A percentile compares a stretch with the other conserved stretches of the same genome.
phyloP scores from a whole-genome alignment of 768 basidiomycete genomes.

The Trametes sanguinea region DNA sequence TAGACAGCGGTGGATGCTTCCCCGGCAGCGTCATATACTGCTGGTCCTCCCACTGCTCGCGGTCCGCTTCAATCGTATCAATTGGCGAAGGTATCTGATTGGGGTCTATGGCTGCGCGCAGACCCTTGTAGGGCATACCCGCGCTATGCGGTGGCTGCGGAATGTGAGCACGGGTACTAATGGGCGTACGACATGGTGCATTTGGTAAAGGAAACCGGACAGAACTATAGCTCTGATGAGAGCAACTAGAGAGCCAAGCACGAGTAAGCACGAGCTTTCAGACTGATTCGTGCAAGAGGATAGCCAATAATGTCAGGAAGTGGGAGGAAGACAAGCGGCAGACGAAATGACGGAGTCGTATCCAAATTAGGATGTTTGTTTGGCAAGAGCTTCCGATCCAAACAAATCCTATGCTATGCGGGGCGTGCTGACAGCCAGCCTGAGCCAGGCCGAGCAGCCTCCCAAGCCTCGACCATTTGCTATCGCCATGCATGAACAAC shows the following conservation, averaged over 20 bases:
- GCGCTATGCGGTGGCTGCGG: conserved; percentile 63
- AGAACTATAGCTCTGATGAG: too few relatives aligned
- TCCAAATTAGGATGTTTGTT: conserved; percentile 15
- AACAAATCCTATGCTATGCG: conserved; percentile 9
- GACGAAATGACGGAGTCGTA: background rate
- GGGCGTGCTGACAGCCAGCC: too few relatives aligned
- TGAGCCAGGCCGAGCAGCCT: too few relatives aligned
- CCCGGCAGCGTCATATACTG: conserved; percentile 64
- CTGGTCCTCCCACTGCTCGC: conserved; percentile 73
- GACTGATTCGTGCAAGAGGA: background rate
- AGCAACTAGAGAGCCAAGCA: background rate
- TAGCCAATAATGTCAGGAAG: background rate
- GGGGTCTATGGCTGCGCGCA: conserved; percentile 82
- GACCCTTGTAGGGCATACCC: conserved; percentile 51
- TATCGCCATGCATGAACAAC: too few relatives aligned
- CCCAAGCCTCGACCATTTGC: too few relatives aligned
- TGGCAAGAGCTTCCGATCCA: conserved; percentile 20
- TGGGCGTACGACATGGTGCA: conserved; percentile 19
- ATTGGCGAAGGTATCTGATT: conserved; percentile 91
- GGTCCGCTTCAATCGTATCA: conserved; percentile 76
- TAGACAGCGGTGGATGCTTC: conserved; percentile 76
- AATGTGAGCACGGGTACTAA: conserved; percentile 38
- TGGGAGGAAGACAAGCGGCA: background rate
- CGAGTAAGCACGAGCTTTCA: background rate
- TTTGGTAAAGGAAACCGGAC: background rate